phyloP scores from a whole-genome alignment of 352 stramenopile genomes.

The Thraustochytrium sp. region DNA sequence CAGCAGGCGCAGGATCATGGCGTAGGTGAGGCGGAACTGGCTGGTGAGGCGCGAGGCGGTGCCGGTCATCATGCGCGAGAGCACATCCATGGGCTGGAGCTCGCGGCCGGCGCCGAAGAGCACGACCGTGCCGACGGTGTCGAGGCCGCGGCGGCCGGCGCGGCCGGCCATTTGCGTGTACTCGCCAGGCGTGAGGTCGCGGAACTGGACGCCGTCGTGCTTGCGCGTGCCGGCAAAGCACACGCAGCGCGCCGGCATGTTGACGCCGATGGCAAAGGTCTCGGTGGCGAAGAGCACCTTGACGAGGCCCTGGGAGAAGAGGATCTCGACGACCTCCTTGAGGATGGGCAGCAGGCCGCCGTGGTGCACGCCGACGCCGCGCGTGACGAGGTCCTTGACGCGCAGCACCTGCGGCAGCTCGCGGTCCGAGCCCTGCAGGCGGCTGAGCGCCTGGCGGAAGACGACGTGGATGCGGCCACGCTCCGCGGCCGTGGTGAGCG shows the following conservation, averaged over 20 bases:
- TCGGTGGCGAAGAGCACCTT: slow-evolving; percentile 98
- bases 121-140: slow-evolving; percentile 93
- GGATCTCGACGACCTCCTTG: slow-evolving; percentile 99
- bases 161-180: slow-evolving; percentile 96
- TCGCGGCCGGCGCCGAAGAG: slow-evolving; percentile 49
- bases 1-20: slow-evolving; percentile 95
- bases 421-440: slow-evolving; percentile 65
- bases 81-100: slow-evolving; percentile 52
- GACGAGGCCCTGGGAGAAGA: slow-evolving; percentile 91
- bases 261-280: slow-evolving; percentile 98
- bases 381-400: slow-evolving; percentile 80
- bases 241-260: slow-evolving; percentile 95
- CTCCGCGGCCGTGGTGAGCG: slow-evolving; percentile 65
- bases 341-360: slow-evolving; percentile 94
- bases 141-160: slow-evolving; percentile 89
- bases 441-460: slow-evolving; percentile 50
- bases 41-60: slow-evolving; percentile 86
- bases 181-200: slow-evolving; percentile 74
- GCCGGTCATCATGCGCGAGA: slow-evolving; percentile 90
- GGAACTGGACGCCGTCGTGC: slow-evolving; percentile 88
- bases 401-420: slow-evolving; percentile 66
- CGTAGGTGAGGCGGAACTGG: slow-evolving; percentile 97
- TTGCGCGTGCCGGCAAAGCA: slow-evolving; percentile 96
- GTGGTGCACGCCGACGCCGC: slow-evolving; percentile 93
- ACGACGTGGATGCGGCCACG: slow-evolving; percentile 55